These are phyloP conservation scores for Groenewaldozyma salmanticensis DNA, from an alignment of 805 yeast genomes.

Conservation along the genomic window DNA sequence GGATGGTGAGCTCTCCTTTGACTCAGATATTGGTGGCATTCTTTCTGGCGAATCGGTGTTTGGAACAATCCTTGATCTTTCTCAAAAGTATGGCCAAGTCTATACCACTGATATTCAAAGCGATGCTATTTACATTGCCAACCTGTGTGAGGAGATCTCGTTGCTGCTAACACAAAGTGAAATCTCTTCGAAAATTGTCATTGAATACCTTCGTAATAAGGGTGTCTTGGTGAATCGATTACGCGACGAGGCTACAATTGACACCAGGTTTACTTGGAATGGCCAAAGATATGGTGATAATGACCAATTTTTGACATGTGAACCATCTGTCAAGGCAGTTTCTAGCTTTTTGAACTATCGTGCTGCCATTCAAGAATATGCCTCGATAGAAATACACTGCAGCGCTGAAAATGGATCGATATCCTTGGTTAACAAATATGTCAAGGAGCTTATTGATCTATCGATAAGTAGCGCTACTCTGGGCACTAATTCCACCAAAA, in stretches of 20 bases:
- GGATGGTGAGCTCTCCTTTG: conserved; percentile 40
- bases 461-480: conserved; percentile 19
- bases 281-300: conserved; percentile 31
- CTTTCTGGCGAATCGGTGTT: conserved; percentile 47
- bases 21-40: conserved; percentile 40
- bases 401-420: conserved; percentile 38
- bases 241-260: conserved; percentile 44
- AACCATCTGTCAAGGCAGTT: conserved; percentile 24
- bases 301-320: conserved; percentile 33
- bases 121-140: conserved; percentile 49
- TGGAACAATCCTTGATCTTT: conserved; percentile 39
- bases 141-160: conserved; percentile 51
- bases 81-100: neutral
- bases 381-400: conserved; percentile 66
- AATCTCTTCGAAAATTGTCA: conserved; percentile 40
- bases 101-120: conserved; percentile 34
- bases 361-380: conserved; percentile 48
- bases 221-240: conserved; percentile 45
- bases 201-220: conserved; percentile 43
- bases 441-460: conserved; percentile 41
- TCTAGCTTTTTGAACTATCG: conserved; percentile 54
- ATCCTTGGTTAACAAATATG: conserved; percentile 43
- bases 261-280: conserved; percentile 47
- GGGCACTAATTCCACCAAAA: conserved; percentile 39
- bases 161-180: conserved; percentile 51